Evolutionary conservation across 495 filamentous ascomycete species (phyloP).

Genomic region (Saxophila tyrrhenica): DNA sequence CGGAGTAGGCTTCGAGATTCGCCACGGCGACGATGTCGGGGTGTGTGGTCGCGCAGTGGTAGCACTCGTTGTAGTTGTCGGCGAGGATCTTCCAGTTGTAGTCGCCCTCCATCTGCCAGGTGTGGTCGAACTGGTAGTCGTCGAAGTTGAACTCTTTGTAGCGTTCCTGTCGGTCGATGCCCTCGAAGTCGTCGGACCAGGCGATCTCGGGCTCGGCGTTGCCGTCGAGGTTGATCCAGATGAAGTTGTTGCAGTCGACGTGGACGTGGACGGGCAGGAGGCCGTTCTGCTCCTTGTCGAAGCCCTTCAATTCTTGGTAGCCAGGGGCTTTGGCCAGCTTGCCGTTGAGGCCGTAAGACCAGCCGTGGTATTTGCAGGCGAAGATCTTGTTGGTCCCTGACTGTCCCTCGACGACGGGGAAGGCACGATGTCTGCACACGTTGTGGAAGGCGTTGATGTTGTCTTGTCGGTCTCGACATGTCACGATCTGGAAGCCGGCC

Average conservation of each 20-base stretch:
- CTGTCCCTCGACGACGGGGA: constrained; percentile 41
- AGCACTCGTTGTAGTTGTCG: constrained; percentile 44
- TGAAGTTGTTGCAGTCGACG: constrained; percentile 37
- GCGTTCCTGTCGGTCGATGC: constrained; percentile 29
- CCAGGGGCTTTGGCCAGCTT: constrained; percentile 47
- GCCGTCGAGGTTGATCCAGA: constrained; percentile 42
- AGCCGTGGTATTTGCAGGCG: constrained; percentile 51
- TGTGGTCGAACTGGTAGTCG: constrained; percentile 39
- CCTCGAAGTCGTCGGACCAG: constrained; percentile 36
- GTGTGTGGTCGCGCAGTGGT: constrained; percentile 41
- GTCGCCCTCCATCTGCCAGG: constrained; percentile 35
- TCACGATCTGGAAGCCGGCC: constrained; percentile 40
- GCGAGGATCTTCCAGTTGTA: constrained; percentile 44
- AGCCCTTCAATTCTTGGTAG: constrained; percentile 42
- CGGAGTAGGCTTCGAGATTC: constrained; percentile 35
- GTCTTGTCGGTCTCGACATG: constrained; percentile 38
- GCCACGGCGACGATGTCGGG: constrained; percentile 36
- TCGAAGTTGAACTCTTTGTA: constrained; percentile 34
- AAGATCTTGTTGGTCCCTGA: constrained; percentile 41
- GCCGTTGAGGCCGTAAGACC: constrained; percentile 47
- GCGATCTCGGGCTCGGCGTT: constrained; percentile 30
- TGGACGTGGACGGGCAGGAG: constrained; percentile 38
- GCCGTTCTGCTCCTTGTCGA: constrained; percentile 44
- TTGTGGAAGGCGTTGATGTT: constrained; percentile 50
- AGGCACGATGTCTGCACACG: constrained; percentile 47